Evolutionary conservation across 129 eudicot genomes (phyloP).

Genomic region (Kitagawia praeruptora): DNA sequence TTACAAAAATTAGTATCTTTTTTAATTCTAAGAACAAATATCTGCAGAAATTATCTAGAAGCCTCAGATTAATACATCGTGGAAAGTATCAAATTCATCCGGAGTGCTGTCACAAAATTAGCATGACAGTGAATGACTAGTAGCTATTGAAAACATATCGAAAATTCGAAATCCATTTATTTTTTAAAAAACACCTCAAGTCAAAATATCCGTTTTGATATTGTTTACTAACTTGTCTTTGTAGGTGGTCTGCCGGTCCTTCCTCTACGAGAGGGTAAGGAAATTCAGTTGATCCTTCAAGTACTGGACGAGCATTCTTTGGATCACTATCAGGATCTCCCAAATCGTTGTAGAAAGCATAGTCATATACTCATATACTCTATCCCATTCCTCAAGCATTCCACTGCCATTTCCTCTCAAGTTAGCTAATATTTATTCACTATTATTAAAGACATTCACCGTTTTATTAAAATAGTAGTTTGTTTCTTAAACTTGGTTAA

Average conservation of each 20-base stretch:
- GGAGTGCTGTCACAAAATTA: constrained; percentile 8
- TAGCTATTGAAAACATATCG: too few relatives aligned
- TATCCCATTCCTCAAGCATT: constrained; percentile 29
- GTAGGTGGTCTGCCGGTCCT: constrained; percentile 56
- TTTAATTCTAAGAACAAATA: too few relatives aligned
- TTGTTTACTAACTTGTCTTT: constrained; percentile 23
- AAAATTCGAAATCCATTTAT: too few relatives aligned
- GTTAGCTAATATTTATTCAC: neutral
- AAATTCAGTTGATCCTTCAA: constrained; percentile 35
- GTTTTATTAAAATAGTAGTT: too few relatives aligned
- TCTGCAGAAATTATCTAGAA: neutral
- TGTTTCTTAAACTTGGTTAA: too few relatives aligned
- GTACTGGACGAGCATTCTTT: constrained; percentile 28
- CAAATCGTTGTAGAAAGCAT: constrained; percentile 47
- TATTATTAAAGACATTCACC: too few relatives aligned
- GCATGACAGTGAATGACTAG: neutral
- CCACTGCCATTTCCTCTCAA: constrained; percentile 14
- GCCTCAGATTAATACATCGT: constrained; percentile 5
- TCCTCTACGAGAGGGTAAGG: constrained; percentile 54
- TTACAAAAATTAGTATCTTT: neutral
- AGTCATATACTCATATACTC: constrained; percentile 55
- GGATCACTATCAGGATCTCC: constrained; percentile 34
- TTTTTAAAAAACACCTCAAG: too few relatives aligned
- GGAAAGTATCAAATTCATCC: constrained; percentile 8
- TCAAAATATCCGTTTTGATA: too few relatives aligned